Percentiles rank a stretch among this genome's conserved stretches.
phyloP scores from a whole-genome alignment of 1,139 yeast genomes.

The Suhomyces panamericanus region DNA sequence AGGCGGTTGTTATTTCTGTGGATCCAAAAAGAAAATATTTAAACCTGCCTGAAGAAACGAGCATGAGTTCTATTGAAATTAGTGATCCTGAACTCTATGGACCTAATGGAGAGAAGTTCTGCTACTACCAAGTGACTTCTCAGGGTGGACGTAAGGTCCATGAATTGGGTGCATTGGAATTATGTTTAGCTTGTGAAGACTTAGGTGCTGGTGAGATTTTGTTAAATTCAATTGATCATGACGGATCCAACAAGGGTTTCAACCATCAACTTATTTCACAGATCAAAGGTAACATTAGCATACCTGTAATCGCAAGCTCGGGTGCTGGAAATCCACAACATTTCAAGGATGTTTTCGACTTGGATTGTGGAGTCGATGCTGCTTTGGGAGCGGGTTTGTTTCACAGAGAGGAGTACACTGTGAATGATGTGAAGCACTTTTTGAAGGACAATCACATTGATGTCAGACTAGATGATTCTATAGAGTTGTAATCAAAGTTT shows the following conservation, averaged over 20 bases:
- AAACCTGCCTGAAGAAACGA: slow-evolving; percentile 54
- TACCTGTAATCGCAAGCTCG: slow-evolving; percentile 95
- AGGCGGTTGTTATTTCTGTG: slow-evolving; percentile 95
- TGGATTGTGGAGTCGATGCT: slow-evolving; percentile 82
- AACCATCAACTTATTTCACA: slow-evolving; percentile 81
- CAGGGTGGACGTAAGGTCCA: slow-evolving; percentile 93
- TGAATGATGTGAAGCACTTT: slow-evolving; percentile 73
- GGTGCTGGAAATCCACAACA: slow-evolving; percentile 96
- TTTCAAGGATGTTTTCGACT: slow-evolving; percentile 77
- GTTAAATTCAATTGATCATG: slow-evolving; percentile 91
- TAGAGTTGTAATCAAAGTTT: slow-evolving; percentile 20
- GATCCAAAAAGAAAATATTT: slow-evolving; percentile 91
- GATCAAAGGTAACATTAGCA: slow-evolving; percentile 69
- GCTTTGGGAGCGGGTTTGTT: slow-evolving; percentile 98
- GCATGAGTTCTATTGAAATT: slow-evolving; percentile 54
- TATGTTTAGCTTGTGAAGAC: slow-evolving; percentile 83
- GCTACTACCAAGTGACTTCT: slow-evolving; percentile 93
- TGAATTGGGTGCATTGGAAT: slow-evolving; percentile 87
- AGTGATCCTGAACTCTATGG: slow-evolving; percentile 55
- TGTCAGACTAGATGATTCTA: slow-evolving; percentile 37
- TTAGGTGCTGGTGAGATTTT: slow-evolving; percentile 97
- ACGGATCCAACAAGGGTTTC: slow-evolving; percentile 91
- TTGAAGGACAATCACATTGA: slow-evolving; percentile 46
- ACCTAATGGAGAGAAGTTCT: slow-evolving; percentile 81
- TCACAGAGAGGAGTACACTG: slow-evolving; percentile 91